These are phyloP conservation scores for Polytrichum commune DNA, from an alignment of 225 moss, liverwort and hornwort species.

Conservation along the genomic window DNA sequence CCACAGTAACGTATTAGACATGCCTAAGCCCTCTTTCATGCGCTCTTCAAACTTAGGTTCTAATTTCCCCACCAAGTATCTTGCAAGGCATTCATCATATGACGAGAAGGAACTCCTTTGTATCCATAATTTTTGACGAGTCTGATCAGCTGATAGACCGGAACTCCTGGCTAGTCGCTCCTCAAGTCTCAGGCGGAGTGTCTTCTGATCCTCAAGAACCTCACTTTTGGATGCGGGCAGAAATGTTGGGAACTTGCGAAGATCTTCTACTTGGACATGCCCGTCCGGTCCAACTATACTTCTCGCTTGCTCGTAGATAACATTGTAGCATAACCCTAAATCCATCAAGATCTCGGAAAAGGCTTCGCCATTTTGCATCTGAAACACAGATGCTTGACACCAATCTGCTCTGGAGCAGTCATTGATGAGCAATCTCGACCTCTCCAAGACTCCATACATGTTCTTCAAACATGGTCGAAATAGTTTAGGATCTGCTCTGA, in stretches of 20 bases:
- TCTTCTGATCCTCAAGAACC: not conserved
- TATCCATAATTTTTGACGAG: not conserved
- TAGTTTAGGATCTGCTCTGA: not conserved
- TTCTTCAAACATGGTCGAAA: not conserved
- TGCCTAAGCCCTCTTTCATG: not conserved
- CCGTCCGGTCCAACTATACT: not conserved
- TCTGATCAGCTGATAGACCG: not conserved
- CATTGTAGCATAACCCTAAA: not conserved
- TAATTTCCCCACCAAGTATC: not conserved
- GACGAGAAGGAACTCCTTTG: not conserved
- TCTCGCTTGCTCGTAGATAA: not conserved
- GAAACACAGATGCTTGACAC: not conserved
- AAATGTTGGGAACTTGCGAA: not conserved
- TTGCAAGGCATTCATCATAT: not conserved
- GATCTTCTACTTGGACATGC: not conserved
- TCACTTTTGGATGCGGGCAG: not conserved
- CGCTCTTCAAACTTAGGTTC: no score
- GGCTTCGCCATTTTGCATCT: not conserved
- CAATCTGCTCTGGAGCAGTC: not conserved
- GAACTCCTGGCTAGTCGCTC: not conserved
- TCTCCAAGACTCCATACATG: not conserved
- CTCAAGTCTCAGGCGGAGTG: not conserved
- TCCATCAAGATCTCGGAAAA: not conserved
- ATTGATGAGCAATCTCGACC: not conserved
- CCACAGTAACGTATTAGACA: constrained; percentile 10